phyloP scores from a whole-genome alignment of 371 early-diverging fungal genomes.

The Mortierella sp. region DNA sequence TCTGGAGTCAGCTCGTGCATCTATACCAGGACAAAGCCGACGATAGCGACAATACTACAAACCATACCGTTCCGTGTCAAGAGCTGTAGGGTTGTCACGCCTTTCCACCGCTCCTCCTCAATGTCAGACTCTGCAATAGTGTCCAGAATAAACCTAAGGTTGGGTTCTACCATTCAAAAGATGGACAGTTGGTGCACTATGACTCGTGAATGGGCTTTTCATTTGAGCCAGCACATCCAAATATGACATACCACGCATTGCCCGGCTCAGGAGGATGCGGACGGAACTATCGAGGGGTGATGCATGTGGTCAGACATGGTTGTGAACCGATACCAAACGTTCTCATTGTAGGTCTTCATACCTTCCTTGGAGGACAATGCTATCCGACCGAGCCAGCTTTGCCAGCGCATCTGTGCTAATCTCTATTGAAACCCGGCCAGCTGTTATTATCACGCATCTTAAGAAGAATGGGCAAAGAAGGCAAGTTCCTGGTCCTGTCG shows the following conservation, averaged over 20 bases:
- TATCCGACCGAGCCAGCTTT: conserved; percentile 68
- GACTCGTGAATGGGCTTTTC: too few relatives aligned
- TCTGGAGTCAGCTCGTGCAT: background rate
- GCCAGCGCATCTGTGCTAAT: conserved; percentile 67
- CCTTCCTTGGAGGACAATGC: conserved; percentile 78
- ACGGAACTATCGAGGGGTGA: conserved; percentile 29
- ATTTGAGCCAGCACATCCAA: background rate
- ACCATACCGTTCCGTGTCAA: conserved; percentile 71
- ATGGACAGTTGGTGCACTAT: background rate
- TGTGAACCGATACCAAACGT: too few relatives aligned
- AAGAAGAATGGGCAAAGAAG: too few relatives aligned
- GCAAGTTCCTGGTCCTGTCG: background rate
- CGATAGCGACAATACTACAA: background rate
- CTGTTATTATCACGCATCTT: background rate
- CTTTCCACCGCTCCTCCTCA: conserved; percentile 65
- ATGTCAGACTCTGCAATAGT: conserved; percentile 45
- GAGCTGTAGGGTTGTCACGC: conserved; percentile 75
- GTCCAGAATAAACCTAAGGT: conserved; percentile 43
- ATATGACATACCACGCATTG: conserved; percentile 32
- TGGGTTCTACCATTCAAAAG: conserved; percentile 13
- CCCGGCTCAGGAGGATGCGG: conserved; percentile 44
- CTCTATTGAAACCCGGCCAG: conserved; percentile 45
- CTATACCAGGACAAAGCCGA: too few relatives aligned
- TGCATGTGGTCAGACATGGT: background rate
- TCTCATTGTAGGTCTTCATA: conserved; percentile 24